Base-by-base conservation (phyloP, 108 stramenopile genomes). In the Cafeteria roenbergensis region DNA sequence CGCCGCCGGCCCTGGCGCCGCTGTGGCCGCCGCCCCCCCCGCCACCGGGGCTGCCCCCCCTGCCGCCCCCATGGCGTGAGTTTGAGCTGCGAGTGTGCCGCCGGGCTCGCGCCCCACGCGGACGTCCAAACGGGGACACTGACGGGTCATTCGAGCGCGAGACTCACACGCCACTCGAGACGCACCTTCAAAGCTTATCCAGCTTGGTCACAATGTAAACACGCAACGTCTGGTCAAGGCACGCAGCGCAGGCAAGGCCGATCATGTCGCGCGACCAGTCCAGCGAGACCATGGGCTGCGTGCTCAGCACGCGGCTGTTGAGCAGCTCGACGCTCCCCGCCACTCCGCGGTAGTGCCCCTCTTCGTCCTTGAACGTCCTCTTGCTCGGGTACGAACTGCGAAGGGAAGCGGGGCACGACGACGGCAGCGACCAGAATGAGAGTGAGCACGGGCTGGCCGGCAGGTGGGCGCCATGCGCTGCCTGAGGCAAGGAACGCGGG, bases 231-330 rank as follows among this genome's bases (percentile, higher is more conserved):
- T 90, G 90, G 69, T 90, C 90, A 33, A 90, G 78, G 42, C 81
- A 84, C 30, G 72, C 69, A 57, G 87, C 67, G 51, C 57, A 82
- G 65, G 77, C 72, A n/a, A 90, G 71, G 30, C 90, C 90, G 68
- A 86, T 85, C 70, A 79, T 83, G 66, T 88, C 87, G 36, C 84
- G 82, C 55, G 68, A 72, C 90, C 90, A 90, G 62, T 90, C 90
- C 60, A 88, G 86, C 63, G 82, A 79, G 12, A 84, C 79, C 32
- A 90, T 81, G n/a, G 90, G 90, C 69, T 90, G 90, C 21, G 90
- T 84, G 50, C 76, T 79, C 51, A 90, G 80, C 20, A 90, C 84
- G 1, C 85, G 72, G 32, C 83, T 81, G 35, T 71, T 65, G 36
- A 64, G 70, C 50, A 83, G 70, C 65, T 90, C 88, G 9, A 85